Evolutionary conservation across 768 basidiomycete species (phyloP).

Genomic region (Solioccasus polychromus): DNA sequence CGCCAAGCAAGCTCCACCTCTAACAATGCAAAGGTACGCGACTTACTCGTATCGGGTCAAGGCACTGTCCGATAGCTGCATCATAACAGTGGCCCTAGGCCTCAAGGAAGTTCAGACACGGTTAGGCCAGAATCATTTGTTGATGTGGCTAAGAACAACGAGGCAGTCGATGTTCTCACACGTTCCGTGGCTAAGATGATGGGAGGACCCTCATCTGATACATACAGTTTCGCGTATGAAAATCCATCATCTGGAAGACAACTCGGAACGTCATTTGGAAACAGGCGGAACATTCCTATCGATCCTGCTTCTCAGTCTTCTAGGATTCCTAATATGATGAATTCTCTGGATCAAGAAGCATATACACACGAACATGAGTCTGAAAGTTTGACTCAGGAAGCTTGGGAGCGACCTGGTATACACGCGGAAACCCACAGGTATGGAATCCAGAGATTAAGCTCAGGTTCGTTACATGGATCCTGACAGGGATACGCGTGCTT

Average conservation of each 20-base stretch:
- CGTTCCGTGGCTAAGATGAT: conserved; percentile 10
- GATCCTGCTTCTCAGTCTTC: conserved; percentile 5
- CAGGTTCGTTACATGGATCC: conserved; percentile 11
- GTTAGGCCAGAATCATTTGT: background rate
- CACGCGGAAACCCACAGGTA: conserved; percentile 6
- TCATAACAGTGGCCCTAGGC: background rate
- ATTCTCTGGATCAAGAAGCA: conserved; percentile 2
- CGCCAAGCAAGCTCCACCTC: background rate
- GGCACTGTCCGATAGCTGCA: conserved; percentile 2
- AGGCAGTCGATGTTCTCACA: conserved; percentile 4
- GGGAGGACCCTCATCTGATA: background rate
- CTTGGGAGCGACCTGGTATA: conserved; percentile 4
- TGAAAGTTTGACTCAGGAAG: conserved; percentile 2
- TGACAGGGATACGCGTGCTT: conserved; percentile 1
- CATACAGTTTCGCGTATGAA: conserved; percentile 3
- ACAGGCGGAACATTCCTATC: background rate
- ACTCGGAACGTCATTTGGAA: conserved; percentile 1
- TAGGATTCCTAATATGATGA: background rate
- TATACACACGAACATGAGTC: background rate
- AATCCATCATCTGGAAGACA: conserved; percentile 1
- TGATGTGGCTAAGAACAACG: background rate
- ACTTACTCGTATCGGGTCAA: background rate
- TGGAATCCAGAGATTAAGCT: conserved; percentile 13
- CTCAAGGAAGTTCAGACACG: background rate
- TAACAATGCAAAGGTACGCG: conserved; percentile 10